Percentiles rank a stretch among this genome's conserved stretches.
phyloP scores from a whole-genome alignment of 768 basidiomycete genomes.

The Tephrocybe sp. region DNA sequence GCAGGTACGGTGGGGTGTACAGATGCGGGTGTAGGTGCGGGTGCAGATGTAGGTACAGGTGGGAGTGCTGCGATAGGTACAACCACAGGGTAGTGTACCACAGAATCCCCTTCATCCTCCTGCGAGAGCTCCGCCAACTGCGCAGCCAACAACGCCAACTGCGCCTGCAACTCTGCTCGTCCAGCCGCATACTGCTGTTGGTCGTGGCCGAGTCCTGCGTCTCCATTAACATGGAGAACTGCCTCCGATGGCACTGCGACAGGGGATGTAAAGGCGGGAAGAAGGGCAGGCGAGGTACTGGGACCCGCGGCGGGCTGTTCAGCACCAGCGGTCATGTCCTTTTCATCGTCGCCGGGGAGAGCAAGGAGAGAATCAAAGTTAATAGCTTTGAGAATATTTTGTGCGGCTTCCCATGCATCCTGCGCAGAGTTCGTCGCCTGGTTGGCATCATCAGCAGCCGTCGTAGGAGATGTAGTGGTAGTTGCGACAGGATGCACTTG shows the following conservation, averaged over 20 bases:
- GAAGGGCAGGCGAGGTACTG: not conserved
- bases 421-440: slow-evolving; percentile 37
- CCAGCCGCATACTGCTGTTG: slow-evolving; percentile 8
- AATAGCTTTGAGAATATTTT: slow-evolving; percentile 74
- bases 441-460: slow-evolving; percentile 12
- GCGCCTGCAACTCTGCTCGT: slow-evolving; percentile 70
- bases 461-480: slow-evolving; percentile 5
- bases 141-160: slow-evolving; percentile 67
- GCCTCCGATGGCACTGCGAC: not conserved
- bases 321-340: slow-evolving; percentile 18
- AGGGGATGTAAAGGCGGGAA: no score
- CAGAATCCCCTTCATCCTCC: slow-evolving; percentile 27
- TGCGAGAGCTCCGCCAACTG: slow-evolving; percentile 69
- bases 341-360: slow-evolving; percentile 28
- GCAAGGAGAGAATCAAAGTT: slow-evolving; percentile 60
- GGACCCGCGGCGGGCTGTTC: slow-evolving; percentile 1
- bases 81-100: slow-evolving; percentile 13
- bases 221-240: not conserved
- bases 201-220: not conserved
- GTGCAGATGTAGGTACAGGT: not conserved
- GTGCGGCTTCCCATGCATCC: slow-evolving; percentile 75
- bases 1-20: not conserved
- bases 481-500: slow-evolving; percentile 17
- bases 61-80: not conserved
- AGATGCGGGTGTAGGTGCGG: not conserved